These are phyloP conservation scores for Anacardium occidentale DNA, from an alignment of 345 rosid genomes.

Conservation along the genomic window DNA sequence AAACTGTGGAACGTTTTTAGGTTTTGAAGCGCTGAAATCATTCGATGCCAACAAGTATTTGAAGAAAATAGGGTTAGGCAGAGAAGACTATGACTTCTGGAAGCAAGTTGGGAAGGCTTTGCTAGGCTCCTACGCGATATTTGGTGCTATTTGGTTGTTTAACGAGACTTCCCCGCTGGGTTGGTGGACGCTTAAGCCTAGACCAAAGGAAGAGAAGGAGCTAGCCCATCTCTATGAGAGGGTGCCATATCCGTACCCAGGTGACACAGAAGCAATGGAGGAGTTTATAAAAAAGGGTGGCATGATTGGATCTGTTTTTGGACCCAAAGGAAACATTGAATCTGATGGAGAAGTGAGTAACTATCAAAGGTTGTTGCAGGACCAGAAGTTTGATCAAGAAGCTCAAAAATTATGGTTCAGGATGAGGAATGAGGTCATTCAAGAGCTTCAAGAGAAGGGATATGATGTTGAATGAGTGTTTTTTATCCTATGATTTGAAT, in stretches of 20 bases:
- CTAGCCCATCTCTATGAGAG: conserved; percentile 78
- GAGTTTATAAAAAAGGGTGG: conserved; percentile 81
- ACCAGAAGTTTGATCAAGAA: conserved; percentile 69
- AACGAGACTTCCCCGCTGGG: conserved; percentile 84
- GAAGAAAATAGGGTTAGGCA: conserved; percentile 70
- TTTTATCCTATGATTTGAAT: not conserved
- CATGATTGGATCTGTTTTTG: conserved; percentile 69
- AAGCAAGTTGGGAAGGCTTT: conserved; percentile 81
- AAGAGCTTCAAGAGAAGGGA: conserved; percentile 84
- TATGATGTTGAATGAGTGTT: conserved; percentile 54
- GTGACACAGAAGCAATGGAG: conserved; percentile 83
- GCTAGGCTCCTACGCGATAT: conserved; percentile 65
- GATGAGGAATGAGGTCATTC: conserved; percentile 86
- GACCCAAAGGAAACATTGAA: conserved; percentile 67
- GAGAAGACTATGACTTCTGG: conserved; percentile 69
- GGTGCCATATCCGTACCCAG: conserved; percentile 81
- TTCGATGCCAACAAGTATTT: conserved; percentile 47
- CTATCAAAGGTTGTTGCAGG: conserved; percentile 62
- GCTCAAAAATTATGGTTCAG: conserved; percentile 77
- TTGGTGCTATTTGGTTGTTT: conserved; percentile 69
- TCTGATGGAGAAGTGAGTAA: conserved; percentile 49
- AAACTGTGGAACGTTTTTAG: conserved; percentile 26
- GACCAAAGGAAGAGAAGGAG: conserved; percentile 77
- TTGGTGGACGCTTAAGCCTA: conserved; percentile 90
- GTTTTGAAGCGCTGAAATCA: conserved; percentile 54